Conservation (phyloP, 352 stramenopile species). For the Globisporangium polare region DNA sequence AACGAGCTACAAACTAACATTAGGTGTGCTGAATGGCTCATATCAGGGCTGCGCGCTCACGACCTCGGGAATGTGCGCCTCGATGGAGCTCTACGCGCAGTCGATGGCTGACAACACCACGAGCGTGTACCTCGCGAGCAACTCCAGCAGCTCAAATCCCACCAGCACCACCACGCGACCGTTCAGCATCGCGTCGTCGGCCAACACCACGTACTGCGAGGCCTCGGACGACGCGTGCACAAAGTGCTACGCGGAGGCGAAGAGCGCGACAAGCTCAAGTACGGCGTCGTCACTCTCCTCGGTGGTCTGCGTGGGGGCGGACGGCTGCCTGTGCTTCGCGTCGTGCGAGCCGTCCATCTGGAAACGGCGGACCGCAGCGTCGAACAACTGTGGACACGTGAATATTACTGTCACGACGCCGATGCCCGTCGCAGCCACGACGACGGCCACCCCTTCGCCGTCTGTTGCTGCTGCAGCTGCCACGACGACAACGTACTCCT, state of each 20-base stretch:
- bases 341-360: slow-evolving; percentile 3
- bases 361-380: no score
- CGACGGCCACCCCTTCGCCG: neutral
- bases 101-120: neutral
- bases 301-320: neutral
- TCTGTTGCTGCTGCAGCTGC: neutral
- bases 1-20: neutral
- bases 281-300: neutral
- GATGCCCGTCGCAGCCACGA: neutral
- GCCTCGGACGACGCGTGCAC: neutral
- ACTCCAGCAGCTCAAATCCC: neutral
- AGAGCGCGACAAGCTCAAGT: neutral
- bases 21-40: neutral
- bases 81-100: neutral
- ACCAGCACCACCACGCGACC: neutral
- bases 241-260: neutral
- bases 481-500: neutral
- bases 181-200: neutral
- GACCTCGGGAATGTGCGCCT: neutral
- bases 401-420: neutral
- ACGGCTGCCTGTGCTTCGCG: slow-evolving; percentile 10
- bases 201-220: neutral
- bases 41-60: neutral
- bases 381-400: neutral
- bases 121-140: neutral